Evolutionary conservation across 257 asterid species (phyloP).

Genomic region (Ehretia macrophylla): DNA sequence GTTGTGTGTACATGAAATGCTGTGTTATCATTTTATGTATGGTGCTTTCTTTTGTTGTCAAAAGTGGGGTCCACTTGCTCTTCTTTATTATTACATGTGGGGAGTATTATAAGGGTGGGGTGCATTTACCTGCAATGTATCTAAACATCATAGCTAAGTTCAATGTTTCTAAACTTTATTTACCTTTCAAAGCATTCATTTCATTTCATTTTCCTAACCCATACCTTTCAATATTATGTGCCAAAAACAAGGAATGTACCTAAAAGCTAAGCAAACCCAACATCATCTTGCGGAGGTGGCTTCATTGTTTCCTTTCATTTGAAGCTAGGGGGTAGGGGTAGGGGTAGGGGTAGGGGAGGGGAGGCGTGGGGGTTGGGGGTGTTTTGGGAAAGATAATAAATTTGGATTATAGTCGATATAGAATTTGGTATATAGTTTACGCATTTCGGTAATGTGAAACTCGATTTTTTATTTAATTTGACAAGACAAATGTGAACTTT

Average conservation of each 20-base stretch:
- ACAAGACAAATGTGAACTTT: no score
- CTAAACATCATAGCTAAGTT: constrained; percentile 35
- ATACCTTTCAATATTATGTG: constrained; percentile 4
- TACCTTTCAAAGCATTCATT: constrained; percentile 1
- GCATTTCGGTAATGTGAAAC: no score
- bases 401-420: no score
- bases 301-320: neutral
- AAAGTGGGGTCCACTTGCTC: constrained; percentile 30
- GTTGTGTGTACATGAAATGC: constrained; percentile 14
- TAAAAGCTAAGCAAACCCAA: constrained; percentile 17
- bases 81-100: constrained; percentile 8
- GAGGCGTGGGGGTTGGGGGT: no score
- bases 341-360: no score
- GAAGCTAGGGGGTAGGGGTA: neutral
- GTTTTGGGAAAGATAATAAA: no score
- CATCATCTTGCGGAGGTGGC: neutral
- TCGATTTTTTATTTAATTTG: no score
- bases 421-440: no score
- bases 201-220: constrained; percentile 2
- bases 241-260: constrained; percentile 13
- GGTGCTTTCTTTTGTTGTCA: constrained; percentile 34
- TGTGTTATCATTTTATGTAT: constrained; percentile 34
- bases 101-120: no score
- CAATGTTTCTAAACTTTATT: constrained; percentile 50
- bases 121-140: constrained; percentile 55